A percentile compares a stretch with the other conserved stretches of the same genome.
phyloP scores from a whole-genome alignment of 805 yeast genomes.

The Martiniozyma abietophila region DNA sequence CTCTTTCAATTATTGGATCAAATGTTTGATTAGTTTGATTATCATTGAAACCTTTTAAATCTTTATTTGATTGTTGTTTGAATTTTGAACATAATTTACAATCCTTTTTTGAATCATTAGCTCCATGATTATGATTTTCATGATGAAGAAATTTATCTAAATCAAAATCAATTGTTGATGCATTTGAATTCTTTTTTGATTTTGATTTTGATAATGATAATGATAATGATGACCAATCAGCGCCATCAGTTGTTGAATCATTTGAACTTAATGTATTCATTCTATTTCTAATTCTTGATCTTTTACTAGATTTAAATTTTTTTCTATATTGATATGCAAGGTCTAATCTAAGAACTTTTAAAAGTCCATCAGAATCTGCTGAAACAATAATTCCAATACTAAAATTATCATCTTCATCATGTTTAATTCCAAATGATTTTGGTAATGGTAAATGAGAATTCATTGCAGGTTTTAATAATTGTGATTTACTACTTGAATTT shows the following conservation, averaged over 20 bases:
- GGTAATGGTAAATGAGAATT: too few relatives aligned
- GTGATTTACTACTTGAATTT: too few relatives aligned
- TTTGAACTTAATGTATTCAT: conserved; percentile 5
- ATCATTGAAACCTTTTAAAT: too few relatives aligned
- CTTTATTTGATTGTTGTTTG: too few relatives aligned
- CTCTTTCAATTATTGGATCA: too few relatives aligned
- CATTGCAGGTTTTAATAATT: too few relatives aligned
- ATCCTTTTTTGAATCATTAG: too few relatives aligned
- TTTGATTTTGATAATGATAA: background rate
- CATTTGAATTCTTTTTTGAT: background rate
- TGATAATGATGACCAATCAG: background rate
- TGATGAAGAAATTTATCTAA: too few relatives aligned
- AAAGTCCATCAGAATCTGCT: conserved; percentile 63
- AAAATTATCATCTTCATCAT: conserved; percentile 27
- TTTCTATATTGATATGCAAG: conserved; percentile 43
- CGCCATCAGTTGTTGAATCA: conserved; percentile 1
- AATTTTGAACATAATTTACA: too few relatives aligned
- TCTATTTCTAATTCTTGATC: conserved; percentile 5
- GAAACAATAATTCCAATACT: conserved; percentile 52
- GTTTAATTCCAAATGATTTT: conserved; percentile 51
- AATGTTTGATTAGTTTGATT: too few relatives aligned
- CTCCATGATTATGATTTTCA: too few relatives aligned
- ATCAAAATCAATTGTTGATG: too few relatives aligned
- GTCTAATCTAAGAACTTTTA: conserved; percentile 76
- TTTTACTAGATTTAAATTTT: conserved; percentile 5